Conservation (phyloP, 495 filamentous ascomycete species). For the Penicillium daleae region DNA sequence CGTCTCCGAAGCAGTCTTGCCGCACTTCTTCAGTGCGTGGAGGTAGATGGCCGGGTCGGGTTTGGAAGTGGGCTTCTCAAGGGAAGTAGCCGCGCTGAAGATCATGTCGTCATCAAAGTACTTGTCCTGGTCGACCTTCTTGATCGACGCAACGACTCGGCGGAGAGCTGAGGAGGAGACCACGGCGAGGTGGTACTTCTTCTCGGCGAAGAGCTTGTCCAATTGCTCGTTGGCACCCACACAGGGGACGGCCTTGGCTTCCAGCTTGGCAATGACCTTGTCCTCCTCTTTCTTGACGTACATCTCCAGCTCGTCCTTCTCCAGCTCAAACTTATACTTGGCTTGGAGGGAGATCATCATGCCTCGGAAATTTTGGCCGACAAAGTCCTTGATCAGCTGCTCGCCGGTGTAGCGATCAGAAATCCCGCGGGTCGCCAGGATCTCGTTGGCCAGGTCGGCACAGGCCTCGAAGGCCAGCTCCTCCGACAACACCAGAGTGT, state of each 20-base stretch:
- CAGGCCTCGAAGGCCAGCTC: slow-evolving; percentile 92
- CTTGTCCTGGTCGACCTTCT: slow-evolving; percentile 78
- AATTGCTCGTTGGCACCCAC: slow-evolving; percentile 72
- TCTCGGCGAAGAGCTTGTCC: slow-evolving; percentile 60
- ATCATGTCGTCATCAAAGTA: slow-evolving; percentile 77
- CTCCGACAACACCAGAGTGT: slow-evolving; percentile 94
- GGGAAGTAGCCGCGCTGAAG: slow-evolving; percentile 81
- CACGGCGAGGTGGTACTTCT: slow-evolving; percentile 78
- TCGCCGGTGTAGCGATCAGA: slow-evolving; percentile 77
- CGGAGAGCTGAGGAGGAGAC: slow-evolving; percentile 80
- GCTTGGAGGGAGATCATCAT: slow-evolving; percentile 78
- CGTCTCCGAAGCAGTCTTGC: slow-evolving; percentile 73
- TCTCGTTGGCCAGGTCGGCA: slow-evolving; percentile 89
- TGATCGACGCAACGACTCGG: slow-evolving; percentile 76
- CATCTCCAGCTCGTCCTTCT: slow-evolving; percentile 66
- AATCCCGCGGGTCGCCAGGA: slow-evolving; percentile 69
- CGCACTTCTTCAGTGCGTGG: slow-evolving; percentile 74
- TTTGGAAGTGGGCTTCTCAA: slow-evolving; percentile 81
- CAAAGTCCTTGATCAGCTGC: slow-evolving; percentile 82
- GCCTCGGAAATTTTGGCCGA: slow-evolving; percentile 95
- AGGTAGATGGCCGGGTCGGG: slow-evolving; percentile 93
- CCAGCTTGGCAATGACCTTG: slow-evolving; percentile 80
- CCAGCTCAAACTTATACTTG: slow-evolving; percentile 74
- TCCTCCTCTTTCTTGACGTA: slow-evolving; percentile 84
- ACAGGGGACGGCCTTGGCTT: slow-evolving; percentile 71